These are phyloP conservation scores for Calocybe indica DNA, from an alignment of 768 basidiomycete genomes.

Conservation along the genomic window DNA sequence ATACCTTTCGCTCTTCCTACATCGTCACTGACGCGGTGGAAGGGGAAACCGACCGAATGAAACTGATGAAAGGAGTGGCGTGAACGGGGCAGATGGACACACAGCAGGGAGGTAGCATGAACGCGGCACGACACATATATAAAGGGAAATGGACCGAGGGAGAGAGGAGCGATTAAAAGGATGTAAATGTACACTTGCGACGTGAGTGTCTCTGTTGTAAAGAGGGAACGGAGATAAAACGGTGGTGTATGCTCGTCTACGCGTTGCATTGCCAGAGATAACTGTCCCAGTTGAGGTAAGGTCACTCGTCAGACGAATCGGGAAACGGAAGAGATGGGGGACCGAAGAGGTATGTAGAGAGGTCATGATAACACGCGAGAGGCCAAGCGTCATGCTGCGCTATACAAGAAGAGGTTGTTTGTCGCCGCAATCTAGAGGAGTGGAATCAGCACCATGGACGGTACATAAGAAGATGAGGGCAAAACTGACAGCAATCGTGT, in stretches of 20 bases:
- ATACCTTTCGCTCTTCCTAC: background rate
- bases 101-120: too few relatives aligned
- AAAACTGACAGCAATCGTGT: constrained; percentile 87
- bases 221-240: too few relatives aligned
- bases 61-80: too few relatives aligned
- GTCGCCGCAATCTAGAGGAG: constrained; percentile 82
- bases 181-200: too few relatives aligned
- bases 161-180: too few relatives aligned
- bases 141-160: too few relatives aligned
- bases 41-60: constrained; percentile 7
- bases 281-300: background rate
- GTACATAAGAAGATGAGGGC: background rate
- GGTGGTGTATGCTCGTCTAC: too few relatives aligned
- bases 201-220: too few relatives aligned
- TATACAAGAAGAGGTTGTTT: constrained; percentile 91
- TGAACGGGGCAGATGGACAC: too few relatives aligned
- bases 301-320: constrained; percentile 1
- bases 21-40: background rate
- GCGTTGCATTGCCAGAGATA: too few relatives aligned
- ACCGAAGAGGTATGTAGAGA: constrained; percentile 6
- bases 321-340: background rate
- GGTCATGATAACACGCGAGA: constrained; percentile 10
- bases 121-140: too few relatives aligned
- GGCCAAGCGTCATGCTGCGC: constrained; percentile 45
- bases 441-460: background rate